Evolutionary conservation across 1,139 yeast species (phyloP), one percentile per base, ranked within the genome.

Genomic region (Dujonia santamariae): DNA sequence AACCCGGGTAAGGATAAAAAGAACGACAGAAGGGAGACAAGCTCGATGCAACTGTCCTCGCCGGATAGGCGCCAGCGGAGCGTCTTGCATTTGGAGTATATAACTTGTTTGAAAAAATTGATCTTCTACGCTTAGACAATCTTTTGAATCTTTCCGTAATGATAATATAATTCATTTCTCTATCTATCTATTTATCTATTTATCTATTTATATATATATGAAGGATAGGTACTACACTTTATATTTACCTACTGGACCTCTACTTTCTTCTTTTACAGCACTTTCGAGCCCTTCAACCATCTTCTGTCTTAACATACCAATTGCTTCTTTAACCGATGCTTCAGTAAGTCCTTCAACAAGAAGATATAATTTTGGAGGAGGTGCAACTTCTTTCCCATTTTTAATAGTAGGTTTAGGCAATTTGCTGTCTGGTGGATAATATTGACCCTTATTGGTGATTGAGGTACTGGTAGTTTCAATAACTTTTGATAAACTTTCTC

Each of bases 361-460:
- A 28, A 92, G 61, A 47, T 84, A 86, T 37, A 92, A 63, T 57
- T 86, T 87, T 1, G 88, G 86, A 20, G 84, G 88, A 3, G 78
- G 82, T 1, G 54, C 62, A 59, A 30, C 63, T 57, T 56, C 61
- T 23, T 53, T 48, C 4, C 58, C 63, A 15, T 53, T 51, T 32
- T 52, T 53, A 18, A 44, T 44, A 2, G 48, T 39, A 2, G 66
- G 59, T 23, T 59, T 46, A 0, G 80, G 78, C 3, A 57, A 59
- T 27, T 70, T 67, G 0, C 80, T 78, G 20, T 54, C 57, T 1
- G 81, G 71, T 1, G 88, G 78, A 48, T 85, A 84, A 53, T 63
- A 90, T 42, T 74, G 78, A 9, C 98, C 98, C 52, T 81, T 86
- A 35, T 80, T 78, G 1, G 97, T 88, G 34, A 90, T 79, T 4